These are phyloP conservation scores for Talaromyces piceae DNA, from an alignment of 2,329 filamentous ascomycete genomes.

Conservation along the genomic window DNA sequence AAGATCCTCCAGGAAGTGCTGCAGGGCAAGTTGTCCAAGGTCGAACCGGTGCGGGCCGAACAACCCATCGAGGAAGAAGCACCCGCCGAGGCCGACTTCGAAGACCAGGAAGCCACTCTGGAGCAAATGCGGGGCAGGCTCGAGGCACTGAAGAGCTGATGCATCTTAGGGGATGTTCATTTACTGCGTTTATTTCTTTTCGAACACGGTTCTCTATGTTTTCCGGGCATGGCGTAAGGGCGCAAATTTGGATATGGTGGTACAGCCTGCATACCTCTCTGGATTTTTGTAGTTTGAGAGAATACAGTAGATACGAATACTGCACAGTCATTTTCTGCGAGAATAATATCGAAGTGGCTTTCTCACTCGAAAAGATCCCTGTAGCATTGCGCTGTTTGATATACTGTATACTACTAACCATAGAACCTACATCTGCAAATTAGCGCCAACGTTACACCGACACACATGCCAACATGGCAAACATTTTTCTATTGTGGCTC, in stretches of 20 bases:
- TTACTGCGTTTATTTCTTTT: not conserved
- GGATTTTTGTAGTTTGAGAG: not conserved
- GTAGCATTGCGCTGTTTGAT: no score
- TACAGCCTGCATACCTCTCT: not conserved
- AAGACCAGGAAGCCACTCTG: conserved; percentile 82
- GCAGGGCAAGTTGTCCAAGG: conserved; percentile 68
- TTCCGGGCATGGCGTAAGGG: not conserved
- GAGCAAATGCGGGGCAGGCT: conserved; percentile 88
- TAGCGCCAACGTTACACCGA: no score
- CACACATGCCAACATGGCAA: no score
- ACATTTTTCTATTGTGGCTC: no score
- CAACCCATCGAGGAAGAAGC: conserved; percentile 43
- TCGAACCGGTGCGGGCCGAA: conserved; percentile 50
- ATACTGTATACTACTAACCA: no score
- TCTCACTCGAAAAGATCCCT: no score
- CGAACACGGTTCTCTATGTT: no score
- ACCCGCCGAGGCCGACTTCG: conserved; percentile 62
- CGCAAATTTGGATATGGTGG: not conserved
- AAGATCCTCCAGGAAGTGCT: conserved; percentile 88
- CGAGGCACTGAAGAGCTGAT: conserved; percentile 81
- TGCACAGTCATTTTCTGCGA: no score
- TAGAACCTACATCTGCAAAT: no score
- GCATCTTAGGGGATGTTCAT: not conserved
- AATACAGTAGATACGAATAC: not conserved
- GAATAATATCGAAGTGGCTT: no score